These are phyloP conservation scores for Hydrangea macrophylla DNA, from an alignment of 148 eudicot species.

Conservation along the genomic window DNA sequence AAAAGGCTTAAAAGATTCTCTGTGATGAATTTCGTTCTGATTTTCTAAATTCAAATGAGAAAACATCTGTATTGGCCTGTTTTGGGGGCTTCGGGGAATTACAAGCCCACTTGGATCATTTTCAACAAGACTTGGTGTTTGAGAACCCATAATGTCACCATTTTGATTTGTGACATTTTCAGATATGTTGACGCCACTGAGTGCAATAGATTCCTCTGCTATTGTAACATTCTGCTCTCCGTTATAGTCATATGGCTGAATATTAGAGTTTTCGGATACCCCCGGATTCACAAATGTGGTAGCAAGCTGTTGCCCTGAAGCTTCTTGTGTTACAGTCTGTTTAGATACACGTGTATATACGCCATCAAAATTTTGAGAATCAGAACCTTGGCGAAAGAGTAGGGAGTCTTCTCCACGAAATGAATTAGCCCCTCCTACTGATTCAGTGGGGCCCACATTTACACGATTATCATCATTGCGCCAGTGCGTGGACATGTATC, in stretches of 20 bases:
- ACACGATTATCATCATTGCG: conserved; percentile 13
- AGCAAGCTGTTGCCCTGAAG: conserved; percentile 27
- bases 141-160: conserved; percentile 20
- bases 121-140: conserved; percentile 23
- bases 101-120: conserved; percentile 20
- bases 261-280: conserved; percentile 24
- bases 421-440: conserved; percentile 22
- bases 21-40: conserved; percentile 24
- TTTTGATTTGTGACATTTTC: conserved; percentile 20
- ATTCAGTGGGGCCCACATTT: conserved; percentile 18
- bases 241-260: conserved; percentile 22
- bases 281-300: conserved; percentile 26
- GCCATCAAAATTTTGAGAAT: conserved; percentile 23
- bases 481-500: conserved; percentile 25
- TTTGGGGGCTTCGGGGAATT: conserved; percentile 18
- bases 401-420: conserved; percentile 23
- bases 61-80: conserved; percentile 18
- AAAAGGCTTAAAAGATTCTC: conserved; percentile 22
- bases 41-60: conserved; percentile 27
- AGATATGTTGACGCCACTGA: conserved; percentile 11
- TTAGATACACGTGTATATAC: conserved; percentile 14
- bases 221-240: conserved; percentile 16
- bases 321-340: conserved; percentile 23
- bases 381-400: conserved; percentile 19
- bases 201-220: conserved; percentile 12